Evolutionary conservation across 2,329 filamentous ascomycete species (phyloP), one percentile per base, ranked within the genome.

Genomic region (Diaporthe sp.): DNA sequence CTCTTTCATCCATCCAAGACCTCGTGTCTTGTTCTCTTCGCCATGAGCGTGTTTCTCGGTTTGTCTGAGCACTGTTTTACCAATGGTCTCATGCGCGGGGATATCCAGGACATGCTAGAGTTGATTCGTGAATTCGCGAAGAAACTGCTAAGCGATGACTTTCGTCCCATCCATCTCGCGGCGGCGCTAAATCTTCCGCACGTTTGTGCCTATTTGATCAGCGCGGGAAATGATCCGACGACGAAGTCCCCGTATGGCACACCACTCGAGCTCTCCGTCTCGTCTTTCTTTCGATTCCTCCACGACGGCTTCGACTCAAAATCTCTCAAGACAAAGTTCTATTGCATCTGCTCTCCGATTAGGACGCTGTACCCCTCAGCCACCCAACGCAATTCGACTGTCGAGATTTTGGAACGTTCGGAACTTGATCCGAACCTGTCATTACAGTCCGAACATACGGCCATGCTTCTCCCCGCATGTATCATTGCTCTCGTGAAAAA

Each of bases 251-350:
- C 39, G 3, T 47, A 47, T n/a, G 59, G 59, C n/a, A 32, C 25
- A 2, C 39, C 39, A 0, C 12, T 35, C 1, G 39, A 65, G 47
- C 0, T 65, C 0, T 47, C 39, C 0, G 1, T 47, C 9, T 0
- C 19, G 2, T 47, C 59, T 8, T 22, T 65, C 6, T 4, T 65
- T 8, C 25, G 19, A 7, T 4, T 44, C 9, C 9, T 42, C 0
- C 9, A 32, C 1, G 39, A 47, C 3, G 27, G 17, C 0, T 15
- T 27, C 2, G 59, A 65, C 4, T n/a, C 2, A 2, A 8, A 37
- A 50, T 3, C 25, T 4, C 2, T 47, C 30, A 19, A 13, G 13
- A 6, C 12, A 22, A 19, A 39, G 30, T 19, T 6, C 25, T 3
- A 25, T 13, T 3, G 3, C 25, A 7, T 63, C 3, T 25, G 4